Evolutionary conservation across 164 flowering plant species (phyloP), one percentile per base, ranked within the genome.

Genomic region (Stephania cephalantha): DNA sequence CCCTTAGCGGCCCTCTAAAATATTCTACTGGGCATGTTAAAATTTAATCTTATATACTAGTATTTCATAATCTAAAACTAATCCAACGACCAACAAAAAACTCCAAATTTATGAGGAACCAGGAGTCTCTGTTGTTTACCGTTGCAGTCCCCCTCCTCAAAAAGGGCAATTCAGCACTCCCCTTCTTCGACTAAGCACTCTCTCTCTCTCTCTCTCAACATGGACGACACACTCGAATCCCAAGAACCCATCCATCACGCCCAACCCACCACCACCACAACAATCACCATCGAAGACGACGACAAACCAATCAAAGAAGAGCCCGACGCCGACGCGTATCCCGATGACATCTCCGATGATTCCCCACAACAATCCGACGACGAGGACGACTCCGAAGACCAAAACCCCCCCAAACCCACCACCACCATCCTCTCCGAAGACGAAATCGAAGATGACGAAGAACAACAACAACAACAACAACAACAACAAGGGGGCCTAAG

Each of bases 321-420:
- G 61, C 74, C 81, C 45, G 70, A 78, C 10, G 64, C 74, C 72
- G 42, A 35, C 3, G 42, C 42, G 42, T 35, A 35, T 35, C 80
- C 85, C 58, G 89, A 87, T 0, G 85, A 87, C 18, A 64, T 81
- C 46, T 83, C 88, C 22, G 87, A 82, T 20, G 88, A 82, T 1
- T 85, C 82, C 45, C 65, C 77, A 29, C 73, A 82, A 3, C 75
- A 81, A 13, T 75, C 67, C 22, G 65, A 72, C n/a, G 65, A 53
- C 7, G 65, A 72, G 12, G 72, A 78, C 29, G 44, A 65, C 12
- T 65, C 65, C 8, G 74, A 74, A 52, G 77, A 70, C 53, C 18
- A 25, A 25, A 55, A 55, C 18, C 76, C 85, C 18, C 79, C 82
- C 18, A 85, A 79, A 55, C 76, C 66, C 63, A 73, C 71, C 25